phyloP scores from a whole-genome alignment of 1,284 basidiomycete genomes.

The Fistulinella staudtii region DNA sequence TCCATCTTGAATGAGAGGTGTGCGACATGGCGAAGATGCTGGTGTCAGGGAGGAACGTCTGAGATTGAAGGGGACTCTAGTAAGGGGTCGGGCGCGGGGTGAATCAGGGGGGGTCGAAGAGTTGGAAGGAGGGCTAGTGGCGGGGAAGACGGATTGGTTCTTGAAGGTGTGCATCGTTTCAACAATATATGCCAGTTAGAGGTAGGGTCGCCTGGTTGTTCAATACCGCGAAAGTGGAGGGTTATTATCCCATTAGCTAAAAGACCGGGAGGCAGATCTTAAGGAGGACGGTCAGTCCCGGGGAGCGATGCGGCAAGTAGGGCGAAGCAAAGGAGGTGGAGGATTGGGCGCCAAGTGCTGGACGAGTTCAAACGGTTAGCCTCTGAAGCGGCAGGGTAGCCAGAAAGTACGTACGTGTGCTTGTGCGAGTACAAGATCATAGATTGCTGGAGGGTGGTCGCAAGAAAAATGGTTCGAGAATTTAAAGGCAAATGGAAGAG shows the following conservation, averaged over 20 bases:
- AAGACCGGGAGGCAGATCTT: slow-evolving; percentile 35
- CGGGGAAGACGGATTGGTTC: slow-evolving; percentile 61
- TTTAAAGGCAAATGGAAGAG: slow-evolving; percentile 17
- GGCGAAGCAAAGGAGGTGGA: slow-evolving; percentile 56
- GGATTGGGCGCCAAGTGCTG: slow-evolving; percentile 45
- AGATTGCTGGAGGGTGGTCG: slow-evolving; percentile 33
- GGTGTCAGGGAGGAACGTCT: slow-evolving; percentile 43
- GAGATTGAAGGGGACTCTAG: slow-evolving; percentile 58
- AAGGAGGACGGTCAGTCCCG: slow-evolving; percentile 75
- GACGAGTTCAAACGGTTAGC: slow-evolving; percentile 2
- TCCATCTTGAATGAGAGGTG: slow-evolving; percentile 64
- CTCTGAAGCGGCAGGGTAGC: neutral
- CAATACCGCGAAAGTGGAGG: slow-evolving; percentile 34
- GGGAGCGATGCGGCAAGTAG: slow-evolving; percentile 58
- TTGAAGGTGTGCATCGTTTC: slow-evolving; percentile 62
- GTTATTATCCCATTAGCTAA: slow-evolving; percentile 62
- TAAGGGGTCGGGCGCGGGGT: slow-evolving; percentile 44
- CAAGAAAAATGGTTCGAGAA: neutral
- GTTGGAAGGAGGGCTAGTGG: slow-evolving; percentile 59
- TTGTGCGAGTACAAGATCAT: slow-evolving; percentile 44
- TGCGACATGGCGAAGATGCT: slow-evolving; percentile 35
- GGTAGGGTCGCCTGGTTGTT: slow-evolving; percentile 8
- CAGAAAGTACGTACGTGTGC: slow-evolving; percentile 19
- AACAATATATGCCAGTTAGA: slow-evolving; percentile 15
- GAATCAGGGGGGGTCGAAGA: slow-evolving; percentile 44